Conservation (phyloP, 2,329 filamentous ascomycete genomes). For the Colletotrichum limetticola region DNA sequence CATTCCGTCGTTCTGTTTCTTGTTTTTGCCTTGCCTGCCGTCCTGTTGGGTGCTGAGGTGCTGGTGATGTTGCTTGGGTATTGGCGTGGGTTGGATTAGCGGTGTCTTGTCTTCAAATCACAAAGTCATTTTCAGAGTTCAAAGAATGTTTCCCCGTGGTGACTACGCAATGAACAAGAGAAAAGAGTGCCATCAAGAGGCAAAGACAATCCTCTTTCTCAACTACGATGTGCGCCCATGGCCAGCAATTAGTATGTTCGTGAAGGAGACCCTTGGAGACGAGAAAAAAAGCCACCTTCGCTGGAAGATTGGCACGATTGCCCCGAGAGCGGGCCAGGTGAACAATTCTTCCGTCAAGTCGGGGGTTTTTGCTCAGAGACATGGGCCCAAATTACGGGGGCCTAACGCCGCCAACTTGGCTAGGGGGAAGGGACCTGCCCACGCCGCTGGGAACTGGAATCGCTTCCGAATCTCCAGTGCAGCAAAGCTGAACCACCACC, state of each 20-base stretch:
- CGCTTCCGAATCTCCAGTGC: not conserved
- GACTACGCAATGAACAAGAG: not conserved
- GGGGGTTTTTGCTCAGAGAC: constrained; percentile 22
- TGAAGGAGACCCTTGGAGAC: not conserved
- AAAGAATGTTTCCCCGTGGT: not conserved
- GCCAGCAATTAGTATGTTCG: not conserved
- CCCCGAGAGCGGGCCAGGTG: constrained; percentile 21
- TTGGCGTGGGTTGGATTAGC: not conserved
- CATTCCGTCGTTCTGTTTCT: not conserved
- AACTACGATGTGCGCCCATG: not conserved
- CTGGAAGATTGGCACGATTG: constrained; percentile 32
- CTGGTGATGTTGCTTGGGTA: not conserved
- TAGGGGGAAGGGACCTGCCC: not conserved
- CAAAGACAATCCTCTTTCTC: not conserved
- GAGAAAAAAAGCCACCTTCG: constrained; percentile 11
- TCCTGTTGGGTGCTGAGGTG: not conserved
- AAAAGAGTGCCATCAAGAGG: not conserved
- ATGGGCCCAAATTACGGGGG: constrained; percentile 1
- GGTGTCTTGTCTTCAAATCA: not conserved
- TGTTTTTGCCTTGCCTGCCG: not conserved
- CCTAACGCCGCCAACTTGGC: not conserved
- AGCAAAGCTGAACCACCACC: not conserved
- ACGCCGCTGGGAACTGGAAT: constrained; percentile 10
- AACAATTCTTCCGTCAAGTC: constrained; percentile 33
- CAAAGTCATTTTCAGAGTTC: not conserved